A percentile compares a stretch with the other conserved stretches of the same genome.
phyloP scores from a whole-genome alignment of 2,329 filamentous ascomycete species.

The Aspergillus novoparasiticus region DNA sequence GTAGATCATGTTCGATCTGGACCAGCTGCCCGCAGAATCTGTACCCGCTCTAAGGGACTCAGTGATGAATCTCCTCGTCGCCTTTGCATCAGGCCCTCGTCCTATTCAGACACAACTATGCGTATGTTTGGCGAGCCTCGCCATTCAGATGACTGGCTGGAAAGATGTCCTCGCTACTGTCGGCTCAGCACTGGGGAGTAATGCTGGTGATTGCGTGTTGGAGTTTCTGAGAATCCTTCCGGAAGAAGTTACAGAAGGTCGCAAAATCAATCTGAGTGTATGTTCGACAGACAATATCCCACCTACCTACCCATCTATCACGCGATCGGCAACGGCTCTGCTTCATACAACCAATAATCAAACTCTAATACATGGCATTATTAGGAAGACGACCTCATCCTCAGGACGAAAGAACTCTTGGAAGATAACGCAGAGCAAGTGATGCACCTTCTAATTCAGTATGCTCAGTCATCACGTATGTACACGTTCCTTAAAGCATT shows the following conservation, averaged over 20 bases:
- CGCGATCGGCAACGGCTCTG: constrained; percentile 33
- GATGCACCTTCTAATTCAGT: constrained; percentile 82
- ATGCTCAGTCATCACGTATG: constrained; percentile 85
- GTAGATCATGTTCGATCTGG: constrained; percentile 94
- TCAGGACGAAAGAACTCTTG: constrained; percentile 84
- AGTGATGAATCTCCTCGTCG: constrained; percentile 76
- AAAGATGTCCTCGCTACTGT: constrained; percentile 87
- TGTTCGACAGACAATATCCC: constrained; percentile 60
- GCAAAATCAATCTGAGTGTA: constrained; percentile 99
- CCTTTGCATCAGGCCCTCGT: constrained; percentile 79
- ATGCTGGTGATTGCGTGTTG: constrained; percentile 80
- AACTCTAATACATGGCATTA: constrained; percentile 53
- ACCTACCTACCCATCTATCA: constrained; percentile 45
- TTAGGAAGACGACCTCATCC: constrained; percentile 91
- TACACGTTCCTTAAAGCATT: constrained; percentile 8
- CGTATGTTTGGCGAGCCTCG: constrained; percentile 90
- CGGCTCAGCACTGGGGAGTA: constrained; percentile 70
- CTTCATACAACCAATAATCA: constrained; percentile 19
- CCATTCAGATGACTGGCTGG: constrained; percentile 95
- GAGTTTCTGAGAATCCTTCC: constrained; percentile 96
- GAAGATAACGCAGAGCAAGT: constrained; percentile 89
- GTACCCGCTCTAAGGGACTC: constrained; percentile 79
- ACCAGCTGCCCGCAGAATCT: constrained; percentile 78
- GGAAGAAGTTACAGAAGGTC: constrained; percentile 98
- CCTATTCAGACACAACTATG: constrained; percentile 87